Percentiles rank a stretch among this genome's conserved stretches.
Conservation (phyloP, 768 basidiomycete species). For the Lentinula lateritia region DNA sequence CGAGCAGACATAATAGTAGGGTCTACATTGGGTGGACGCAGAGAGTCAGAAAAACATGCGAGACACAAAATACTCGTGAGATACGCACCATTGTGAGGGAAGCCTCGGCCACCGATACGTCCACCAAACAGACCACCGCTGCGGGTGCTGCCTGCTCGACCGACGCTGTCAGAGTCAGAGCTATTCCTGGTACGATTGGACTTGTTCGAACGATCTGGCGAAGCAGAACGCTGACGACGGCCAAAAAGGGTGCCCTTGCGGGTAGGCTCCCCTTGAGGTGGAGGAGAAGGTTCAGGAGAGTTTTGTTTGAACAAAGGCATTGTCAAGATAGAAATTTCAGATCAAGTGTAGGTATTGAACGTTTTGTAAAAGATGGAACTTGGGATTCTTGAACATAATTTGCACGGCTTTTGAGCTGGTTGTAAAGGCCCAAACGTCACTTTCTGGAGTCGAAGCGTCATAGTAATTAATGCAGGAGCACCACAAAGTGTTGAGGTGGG, state of each 20-base stretch:
- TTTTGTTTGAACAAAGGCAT: constrained; percentile 22
- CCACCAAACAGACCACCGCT: constrained; percentile 10
- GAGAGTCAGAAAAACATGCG: neutral
- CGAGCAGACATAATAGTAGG: constrained; percentile 31
- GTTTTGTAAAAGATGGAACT: neutral
- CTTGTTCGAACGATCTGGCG: constrained; percentile 7
- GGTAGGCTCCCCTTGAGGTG: constrained; percentile 5
- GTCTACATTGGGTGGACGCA: constrained; percentile 9
- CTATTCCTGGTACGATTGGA: constrained; percentile 12
- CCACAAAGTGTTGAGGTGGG: neutral
- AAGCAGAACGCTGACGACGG: constrained; percentile 14
- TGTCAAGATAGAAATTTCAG: neutral
- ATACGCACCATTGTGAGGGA: constrained; percentile 2
- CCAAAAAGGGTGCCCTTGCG: constrained; percentile 18
- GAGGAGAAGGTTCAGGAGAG: constrained; percentile 10
- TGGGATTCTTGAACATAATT: neutral
- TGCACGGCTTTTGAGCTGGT: neutral
- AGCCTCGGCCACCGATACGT: neutral
- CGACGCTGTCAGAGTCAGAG: constrained; percentile 12
- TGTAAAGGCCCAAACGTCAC: neutral
- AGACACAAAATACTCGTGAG: neutral
- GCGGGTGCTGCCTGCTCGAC: constrained; percentile 9
- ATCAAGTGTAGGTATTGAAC: neutral
- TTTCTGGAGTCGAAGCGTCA: neutral
- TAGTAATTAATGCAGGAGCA: neutral